phyloP scores from a whole-genome alignment of 345 rosid species.

The Eutrema yunnanense region DNA sequence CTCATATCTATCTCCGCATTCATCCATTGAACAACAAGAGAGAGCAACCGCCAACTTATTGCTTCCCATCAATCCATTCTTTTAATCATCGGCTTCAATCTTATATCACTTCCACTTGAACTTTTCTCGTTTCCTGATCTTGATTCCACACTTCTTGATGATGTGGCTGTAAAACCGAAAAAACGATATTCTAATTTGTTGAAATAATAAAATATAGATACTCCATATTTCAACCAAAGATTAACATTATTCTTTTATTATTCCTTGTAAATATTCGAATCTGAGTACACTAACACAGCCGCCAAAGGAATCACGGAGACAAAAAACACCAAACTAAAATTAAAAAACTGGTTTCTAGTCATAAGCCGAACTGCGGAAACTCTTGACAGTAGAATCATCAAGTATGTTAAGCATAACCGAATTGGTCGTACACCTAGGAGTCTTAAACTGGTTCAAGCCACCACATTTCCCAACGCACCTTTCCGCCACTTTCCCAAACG shows the following conservation, averaged over 20 bases:
- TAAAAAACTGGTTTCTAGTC: constrained; percentile 1
- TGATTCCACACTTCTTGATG: too few relatives aligned
- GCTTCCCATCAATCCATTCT: too few relatives aligned
- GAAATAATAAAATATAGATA: neutral
- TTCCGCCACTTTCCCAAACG: constrained; percentile 74
- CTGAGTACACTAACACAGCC: constrained; percentile 4
- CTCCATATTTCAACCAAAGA: neutral
- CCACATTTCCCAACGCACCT: constrained; percentile 67
- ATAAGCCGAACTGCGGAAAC: constrained; percentile 64
- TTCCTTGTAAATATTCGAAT: neutral
- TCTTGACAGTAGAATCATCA: constrained; percentile 46
- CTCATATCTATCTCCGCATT: too few relatives aligned
- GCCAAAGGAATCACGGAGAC: neutral
- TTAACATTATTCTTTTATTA: neutral
- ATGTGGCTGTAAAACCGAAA: too few relatives aligned
- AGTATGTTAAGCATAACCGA: constrained; percentile 57
- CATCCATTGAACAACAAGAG: too few relatives aligned
- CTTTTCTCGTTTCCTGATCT: too few relatives aligned
- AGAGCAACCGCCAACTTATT: too few relatives aligned
- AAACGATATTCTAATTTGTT: too few relatives aligned
- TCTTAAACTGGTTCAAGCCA: constrained; percentile 89
- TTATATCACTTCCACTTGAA: too few relatives aligned
- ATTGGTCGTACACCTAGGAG: constrained; percentile 83
- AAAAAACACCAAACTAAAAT: neutral
- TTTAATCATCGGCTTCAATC: too few relatives aligned